Evolutionary conservation across 495 filamentous ascomycete species (phyloP), one percentile per base, ranked within the genome.

Genomic region (Penicillium mononematosum): DNA sequence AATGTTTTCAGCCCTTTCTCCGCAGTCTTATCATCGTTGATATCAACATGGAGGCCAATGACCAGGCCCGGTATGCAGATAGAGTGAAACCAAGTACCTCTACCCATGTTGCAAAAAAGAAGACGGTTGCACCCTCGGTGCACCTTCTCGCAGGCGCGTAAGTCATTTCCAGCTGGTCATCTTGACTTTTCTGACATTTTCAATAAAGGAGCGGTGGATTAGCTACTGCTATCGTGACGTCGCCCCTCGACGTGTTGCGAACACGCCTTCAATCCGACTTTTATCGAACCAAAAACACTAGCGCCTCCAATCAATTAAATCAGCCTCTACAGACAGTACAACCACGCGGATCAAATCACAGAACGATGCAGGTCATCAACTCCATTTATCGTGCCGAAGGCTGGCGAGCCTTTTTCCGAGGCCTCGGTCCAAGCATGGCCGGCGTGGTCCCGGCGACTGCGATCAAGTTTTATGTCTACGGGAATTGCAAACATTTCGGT

Each of bases 81-180:
- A 25, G 24, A 1, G 24, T 25, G 24, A 25, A 25, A 25, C 24
- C 24, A 25, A 25, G 24, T 6, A 25, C 5, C 5, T 5, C 24
- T 5, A 25, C 24, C 24, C 24, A 25, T 25, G 24, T 25, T 25
- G 24, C 24, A 5, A 25, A 25, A 25, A 68, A 66, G 24, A 66
- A 66, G 53, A 38, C 58, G 17, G 60, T 61, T 22, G 58, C 58
- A n/a, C 61, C 73, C 22, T 94, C 88, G 89, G 85, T 88, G 56
- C 91, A 94, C 76, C 82, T 95, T 55, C 80, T 95, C 56, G 91
- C 91, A 32, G 91, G 91, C 78, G 91, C 86, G 90, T 93, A 81
- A 71, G 84, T 76, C 12, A 51, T 50, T 39, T 41, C 52, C 44
- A 31, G 19, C 52, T 56, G 27, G 20, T 53, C 24, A 45, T 66